Evolutionary conservation across 768 basidiomycete genomes (phyloP), one percentile per base, ranked within the genome.

Genomic region (Termitomyces sp.): DNA sequence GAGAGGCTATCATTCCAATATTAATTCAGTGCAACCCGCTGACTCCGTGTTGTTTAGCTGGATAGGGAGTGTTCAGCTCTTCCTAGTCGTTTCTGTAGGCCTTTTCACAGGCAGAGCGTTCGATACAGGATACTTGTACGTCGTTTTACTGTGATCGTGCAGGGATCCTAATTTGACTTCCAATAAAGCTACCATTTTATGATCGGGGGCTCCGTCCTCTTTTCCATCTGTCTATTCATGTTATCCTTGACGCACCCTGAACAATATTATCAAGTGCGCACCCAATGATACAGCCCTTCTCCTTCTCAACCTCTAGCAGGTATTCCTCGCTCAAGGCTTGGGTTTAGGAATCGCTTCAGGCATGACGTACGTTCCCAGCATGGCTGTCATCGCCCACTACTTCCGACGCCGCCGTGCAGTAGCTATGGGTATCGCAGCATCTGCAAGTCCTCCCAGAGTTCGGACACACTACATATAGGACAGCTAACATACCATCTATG

Each of bases 301-400:
- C 39, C 22, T 50, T 49, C n/a, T 60, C 6, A 40, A 20, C n/a
- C 6, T 33, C 24, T 32, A 8, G 13, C 57, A 81, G 77, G 66
- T 83, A 38, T 82, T 84, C 61, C 74, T 84, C 16, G 70, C 76
- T 7, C 82, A 84, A 65, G 81, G 81, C 8, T 66, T 84, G 44
- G 79, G 74, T 0, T 68, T 76, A 12, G 84, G 84, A 8, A 71
- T 81, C n/a, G 81, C 78, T 2, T 68, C 71, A 1, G 84, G 83
- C 7, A 56, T 83, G 35, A 65, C 78, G 7, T 85, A 81, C 64
- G 67, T 84, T 36, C 84, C 80, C 59, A 71, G 76, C 16, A 68
- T 83, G 63, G 76, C 78, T 4, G 73, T 84, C 45, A 64, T 84
- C 13, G 75, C 80, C 7, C 84, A 85, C 57, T 78, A 82, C 62